Base-by-base conservation (phyloP, 345 rosid species). In the Eutrema heterophyllum region DNA sequence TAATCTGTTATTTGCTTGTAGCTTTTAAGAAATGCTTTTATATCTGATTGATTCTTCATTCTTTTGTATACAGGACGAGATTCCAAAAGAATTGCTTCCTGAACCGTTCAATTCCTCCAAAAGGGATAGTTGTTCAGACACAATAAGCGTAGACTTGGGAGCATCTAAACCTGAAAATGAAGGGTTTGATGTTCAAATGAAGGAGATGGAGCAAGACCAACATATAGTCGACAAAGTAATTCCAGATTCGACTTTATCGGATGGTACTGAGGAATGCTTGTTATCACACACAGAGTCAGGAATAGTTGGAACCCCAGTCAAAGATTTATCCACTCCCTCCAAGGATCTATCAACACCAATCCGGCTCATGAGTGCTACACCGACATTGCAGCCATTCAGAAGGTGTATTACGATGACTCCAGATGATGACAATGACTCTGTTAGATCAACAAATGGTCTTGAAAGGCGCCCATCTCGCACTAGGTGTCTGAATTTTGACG, bases 71-170 rank as follows among this genome's bases (percentile, higher is more conserved):
- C 77, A 95, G 99, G 89, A 81, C 21, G 94, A 87, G 27, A 63
- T 95, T 71, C 99, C 98, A 0, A 86, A 84, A 75, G 91, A 82
- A 51, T 55, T 81, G 51, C 84, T 95, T 57, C 97, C 98, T 10
- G 96, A 86, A 73, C 96, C 94, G n/a, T 95, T 92, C 77, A 84
- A 84, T 76, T 64, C 39, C n/a, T 26, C 61, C 1, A 62, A 75
- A 71, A 67, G 29, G 14, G 59, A 46, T 16, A 9, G 67, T 43
- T 29, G 16, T 62, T 53, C 36, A 56, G 65, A 46, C 0, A 26
- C 38, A 9, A 7, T 4, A 36, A 40, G 41, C 0, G 33, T 53
- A 40, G 72, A 21, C 16, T 14, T 52, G 14, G 41, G 29, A 52
- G 69, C 14, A 16, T 3, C 30, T 62, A 53, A 68, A 12, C 29